phyloP scores from a whole-genome alignment of 768 basidiomycete species.

The Panellus pusillus region DNA sequence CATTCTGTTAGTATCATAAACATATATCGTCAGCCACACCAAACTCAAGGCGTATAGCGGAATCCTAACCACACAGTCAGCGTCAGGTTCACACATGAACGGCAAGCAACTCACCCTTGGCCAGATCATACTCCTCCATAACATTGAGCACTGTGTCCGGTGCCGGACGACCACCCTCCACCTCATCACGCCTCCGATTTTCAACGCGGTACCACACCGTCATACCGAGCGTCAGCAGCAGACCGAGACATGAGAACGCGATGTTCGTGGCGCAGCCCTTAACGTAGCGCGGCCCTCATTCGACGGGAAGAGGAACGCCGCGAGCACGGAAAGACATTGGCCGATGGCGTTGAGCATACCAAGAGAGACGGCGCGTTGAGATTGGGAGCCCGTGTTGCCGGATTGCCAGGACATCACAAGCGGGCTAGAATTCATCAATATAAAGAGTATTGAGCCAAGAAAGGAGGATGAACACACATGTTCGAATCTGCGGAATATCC shows the following conservation, averaged over 20 bases:
- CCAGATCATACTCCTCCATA: slow-evolving; percentile 15
- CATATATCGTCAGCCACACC: too few species aligned
- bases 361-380: slow-evolving; percentile 17
- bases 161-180: slow-evolving; percentile 6
- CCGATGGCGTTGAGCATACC: slow-evolving; percentile 18
- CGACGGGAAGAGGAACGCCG: slow-evolving; percentile 16
- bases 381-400: slow-evolving; percentile 14
- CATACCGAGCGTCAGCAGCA: background rate
- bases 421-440: background rate
- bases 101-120: background rate
- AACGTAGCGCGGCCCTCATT: slow-evolving; percentile 4
- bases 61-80: too few species aligned
- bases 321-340: slow-evolving; percentile 17
- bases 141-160: slow-evolving; percentile 2
- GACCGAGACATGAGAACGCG: slow-evolving; percentile 6
- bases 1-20: too few species aligned
- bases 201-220: background rate
- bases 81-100: background rate
- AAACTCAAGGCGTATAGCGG: too few species aligned
- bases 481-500: background rate
- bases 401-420: slow-evolving; percentile 17
- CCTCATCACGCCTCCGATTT: slow-evolving; percentile 1
- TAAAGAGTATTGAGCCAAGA: background rate
- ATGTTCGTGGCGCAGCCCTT: slow-evolving; percentile 15
- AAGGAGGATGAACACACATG: background rate